Base-by-base conservation (phyloP, 2,329 filamentous ascomycete species). In the Colletotrichum musae region DNA sequence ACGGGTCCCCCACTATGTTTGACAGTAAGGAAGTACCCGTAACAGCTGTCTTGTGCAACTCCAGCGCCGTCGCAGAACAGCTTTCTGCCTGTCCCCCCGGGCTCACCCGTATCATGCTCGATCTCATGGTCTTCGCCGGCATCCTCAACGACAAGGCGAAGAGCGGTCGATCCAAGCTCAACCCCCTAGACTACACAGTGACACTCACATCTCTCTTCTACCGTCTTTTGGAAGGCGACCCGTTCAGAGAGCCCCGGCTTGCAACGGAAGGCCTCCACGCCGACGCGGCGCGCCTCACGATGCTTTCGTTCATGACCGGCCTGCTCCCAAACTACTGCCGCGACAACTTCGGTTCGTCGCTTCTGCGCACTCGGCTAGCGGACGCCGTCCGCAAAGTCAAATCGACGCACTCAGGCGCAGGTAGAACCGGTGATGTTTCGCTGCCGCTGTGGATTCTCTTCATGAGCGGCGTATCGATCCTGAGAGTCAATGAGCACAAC, bases 131-230 rank as follows among this genome's bases (percentile, higher is more conserved):
- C 6, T 60, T 60, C 58, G 18, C 58, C 32, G 5, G 28, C 1
- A 60, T 60, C 32, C 58, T 60, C 45, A 60, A 60, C 13, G 10
- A 60, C 26, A 52, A 32, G 32, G 47, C 13, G 13, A 60, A 60
- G 32, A 51, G 5, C 9, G 58, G 45, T 26, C 58, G 58, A 60
- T 51, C 58, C 28, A 60, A 60, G 47, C 32, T 60, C 47, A 16
- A 60, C 21, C 58, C 58, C 26, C 45, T 60, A 28, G 58, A 60
- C 58, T 60, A 60, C 58, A 60, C 58, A 41, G 58, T 52, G 52
- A 60, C 58, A 12, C 45, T 60, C 18, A 60, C 39, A 21, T 51
- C 58, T 52, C 58, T 60, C 32, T 13, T 60, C 21, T 60, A 60
- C n/a, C 58, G 32, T 39, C 58, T 60, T 45, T 60, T 60, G 58